These are phyloP conservation scores for Gossypium aridum DNA, from an alignment of 441 rosid genomes.

Conservation along the genomic window DNA sequence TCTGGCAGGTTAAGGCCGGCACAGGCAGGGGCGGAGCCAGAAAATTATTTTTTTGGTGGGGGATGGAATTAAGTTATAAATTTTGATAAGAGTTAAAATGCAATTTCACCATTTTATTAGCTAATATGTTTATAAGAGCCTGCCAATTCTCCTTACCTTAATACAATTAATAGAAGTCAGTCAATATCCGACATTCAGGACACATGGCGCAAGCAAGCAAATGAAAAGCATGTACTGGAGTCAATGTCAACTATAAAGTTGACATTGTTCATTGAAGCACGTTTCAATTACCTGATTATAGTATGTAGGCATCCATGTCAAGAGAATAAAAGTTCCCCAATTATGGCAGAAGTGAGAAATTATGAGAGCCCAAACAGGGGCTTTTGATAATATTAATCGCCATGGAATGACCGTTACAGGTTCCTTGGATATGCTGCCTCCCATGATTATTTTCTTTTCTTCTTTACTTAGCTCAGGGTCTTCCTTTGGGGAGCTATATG, in stretches of 20 bases:
- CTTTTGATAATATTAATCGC: constrained; percentile 81
- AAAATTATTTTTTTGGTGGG: too few species aligned
- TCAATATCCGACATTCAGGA: neutral
- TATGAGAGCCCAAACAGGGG: constrained; percentile 98
- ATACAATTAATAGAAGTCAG: neutral
- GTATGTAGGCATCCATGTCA: constrained; percentile 99
- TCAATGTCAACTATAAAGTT: neutral
- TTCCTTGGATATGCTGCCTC: constrained; percentile 59
- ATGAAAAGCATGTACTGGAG: neutral
- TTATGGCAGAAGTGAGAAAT: constrained; percentile 95
- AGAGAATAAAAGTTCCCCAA: constrained; percentile 95
- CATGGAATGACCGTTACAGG: constrained; percentile 92
- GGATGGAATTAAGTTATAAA: too few species aligned
- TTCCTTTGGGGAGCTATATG: constrained; percentile 81
- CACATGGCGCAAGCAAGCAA: neutral
- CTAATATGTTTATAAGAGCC: neutral
- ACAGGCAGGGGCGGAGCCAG: too few species aligned
- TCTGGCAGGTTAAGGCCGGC: neutral
- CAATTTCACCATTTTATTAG: too few species aligned
- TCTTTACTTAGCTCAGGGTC: constrained; percentile 66
- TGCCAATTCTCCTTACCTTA: neutral
- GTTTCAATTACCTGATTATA: constrained; percentile 71
- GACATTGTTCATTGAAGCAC: neutral
- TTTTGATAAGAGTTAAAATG: too few species aligned
- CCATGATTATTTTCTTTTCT: constrained; percentile 62